These are phyloP conservation scores for Clonostachys solani DNA, from an alignment of 2,329 filamentous ascomycete genomes.

Conservation along the genomic window DNA sequence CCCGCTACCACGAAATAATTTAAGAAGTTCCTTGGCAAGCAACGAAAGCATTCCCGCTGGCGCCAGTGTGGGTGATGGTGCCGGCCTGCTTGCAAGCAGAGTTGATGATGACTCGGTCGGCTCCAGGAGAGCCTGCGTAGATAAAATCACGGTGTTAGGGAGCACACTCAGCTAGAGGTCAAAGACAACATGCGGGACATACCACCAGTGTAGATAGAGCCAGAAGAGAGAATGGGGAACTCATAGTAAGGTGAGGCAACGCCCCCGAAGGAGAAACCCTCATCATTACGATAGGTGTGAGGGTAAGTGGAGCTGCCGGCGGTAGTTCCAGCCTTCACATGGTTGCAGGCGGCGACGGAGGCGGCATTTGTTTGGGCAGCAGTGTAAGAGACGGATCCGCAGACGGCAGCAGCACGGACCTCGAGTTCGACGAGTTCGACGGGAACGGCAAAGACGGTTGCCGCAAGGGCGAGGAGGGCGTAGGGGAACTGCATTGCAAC, in stretches of 20 bases:
- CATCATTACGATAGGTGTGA: constrained; percentile 30
- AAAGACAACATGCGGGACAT: constrained; percentile 6
- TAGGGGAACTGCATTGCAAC: constrained; percentile 14
- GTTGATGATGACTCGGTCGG: constrained; percentile 61
- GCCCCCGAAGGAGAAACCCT: constrained; percentile 26
- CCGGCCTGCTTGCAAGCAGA: constrained; percentile 51
- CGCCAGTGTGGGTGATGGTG: constrained; percentile 66
- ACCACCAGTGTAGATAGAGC: constrained; percentile 27
- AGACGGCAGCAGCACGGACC: constrained; percentile 16
- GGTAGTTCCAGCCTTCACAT: constrained; percentile 7
- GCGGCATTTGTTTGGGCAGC: constrained; percentile 18
- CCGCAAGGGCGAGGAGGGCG: constrained; percentile 14
- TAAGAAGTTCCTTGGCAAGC: constrained; percentile 38
- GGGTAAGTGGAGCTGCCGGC: constrained; percentile 25
- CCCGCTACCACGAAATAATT: not conserved
- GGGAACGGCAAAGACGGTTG: constrained; percentile 17
- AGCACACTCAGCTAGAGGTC: not conserved
- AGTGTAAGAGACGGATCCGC: constrained; percentile 20
- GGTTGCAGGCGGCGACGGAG: constrained; percentile 9
- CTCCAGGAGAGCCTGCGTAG: constrained; percentile 42
- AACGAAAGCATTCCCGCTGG: constrained; percentile 64
- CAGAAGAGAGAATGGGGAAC: constrained; percentile 26
- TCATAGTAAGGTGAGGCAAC: constrained; percentile 27
- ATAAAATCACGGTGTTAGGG: not conserved
- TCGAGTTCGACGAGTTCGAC: constrained; percentile 10